Base-by-base conservation (phyloP, 192 early-diverging fungal species). In the Chytriomyces hyalinus region DNA sequence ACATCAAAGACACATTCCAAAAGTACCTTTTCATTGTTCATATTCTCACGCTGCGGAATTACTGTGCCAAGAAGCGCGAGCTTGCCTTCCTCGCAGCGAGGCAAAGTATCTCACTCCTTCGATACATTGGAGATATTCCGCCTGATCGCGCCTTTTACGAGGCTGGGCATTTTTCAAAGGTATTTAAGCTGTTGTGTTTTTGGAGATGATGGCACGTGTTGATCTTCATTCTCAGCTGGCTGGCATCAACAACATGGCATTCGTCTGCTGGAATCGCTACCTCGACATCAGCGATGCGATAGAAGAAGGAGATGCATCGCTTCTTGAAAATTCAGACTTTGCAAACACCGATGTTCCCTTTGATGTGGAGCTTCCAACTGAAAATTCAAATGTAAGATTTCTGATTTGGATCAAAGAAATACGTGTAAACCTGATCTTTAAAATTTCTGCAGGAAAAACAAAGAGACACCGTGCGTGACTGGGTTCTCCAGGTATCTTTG, bases 251-350 rank as follows among this genome's bases (percentile, higher is more conserved):
- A 86, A 82, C 50, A 88, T 91, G 86, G 90, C 90, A 26, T 91
- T 91, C 70, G 87, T 90, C 0, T 89, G 87, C 70, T 90, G 87
- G 87, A 91, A 91, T 76, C 81, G 90, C 61, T 91, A 77, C 69
- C 75, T 91, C 0, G 90, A 91, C 65, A 73, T 91, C 11, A 82
- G 79, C 57, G 90, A 91, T 22, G 90, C 87, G 2, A 91, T 91
- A 22, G 90, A 91, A 63, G 90, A 91, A 70, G 86, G 87, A 5
- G 85, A 87, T 61, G 73, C 80, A 0, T 84, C 82, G 15, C 15
- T 85, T 60, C 65, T 88, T 1, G 89, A 90, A 51, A 90, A 90
- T 70, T 45, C 82, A 0, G 89, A 90, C 63, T 90, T 90, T 77
- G 76, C 77, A 45, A 82, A 89, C 61, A 89, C 87, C 7, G 89